Conservation (phyloP, 805 yeast genomes). For the Yarrowia alimentaria region DNA sequence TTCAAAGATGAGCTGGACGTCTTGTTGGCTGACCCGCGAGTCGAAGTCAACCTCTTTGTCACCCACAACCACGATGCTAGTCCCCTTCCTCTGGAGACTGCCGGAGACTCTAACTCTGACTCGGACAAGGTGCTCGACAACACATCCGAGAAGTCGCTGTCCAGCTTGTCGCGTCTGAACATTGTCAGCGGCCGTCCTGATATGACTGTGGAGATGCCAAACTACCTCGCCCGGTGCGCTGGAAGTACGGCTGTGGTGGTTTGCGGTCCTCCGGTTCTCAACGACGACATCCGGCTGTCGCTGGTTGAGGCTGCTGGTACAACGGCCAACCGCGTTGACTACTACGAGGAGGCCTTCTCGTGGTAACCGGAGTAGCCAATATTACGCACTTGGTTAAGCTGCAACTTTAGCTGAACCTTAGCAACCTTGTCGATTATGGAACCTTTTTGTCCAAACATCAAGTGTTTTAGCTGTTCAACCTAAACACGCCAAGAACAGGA, state of each 20-base stretch:
- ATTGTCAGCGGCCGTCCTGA: constrained; percentile 1
- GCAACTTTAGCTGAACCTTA: too few species aligned
- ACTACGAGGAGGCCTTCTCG: constrained; percentile 42
- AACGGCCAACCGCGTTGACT: constrained; percentile 35
- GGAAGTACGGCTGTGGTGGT: constrained; percentile 13
- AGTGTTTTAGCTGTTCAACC: too few species aligned
- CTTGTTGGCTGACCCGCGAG: constrained; percentile 35
- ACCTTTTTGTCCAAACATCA: too few species aligned
- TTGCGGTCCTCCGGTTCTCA: constrained; percentile 60
- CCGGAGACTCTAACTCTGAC: constrained; percentile 15
- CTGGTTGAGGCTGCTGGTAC: constrained; percentile 39
- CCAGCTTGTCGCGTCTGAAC: constrained; percentile 1
- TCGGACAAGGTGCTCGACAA: background rate
- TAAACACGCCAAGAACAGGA: too few species aligned
- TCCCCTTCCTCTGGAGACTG: too few species aligned
- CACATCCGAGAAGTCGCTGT: background rate
- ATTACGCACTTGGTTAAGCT: constrained; percentile 5
- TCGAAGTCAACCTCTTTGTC: constrained; percentile 33
- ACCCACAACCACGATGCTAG: constrained; percentile 22
- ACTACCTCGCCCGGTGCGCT: background rate
- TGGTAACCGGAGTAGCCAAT: constrained; percentile 35
- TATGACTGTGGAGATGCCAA: background rate
- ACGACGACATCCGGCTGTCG: constrained; percentile 52
- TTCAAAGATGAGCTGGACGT: constrained; percentile 44
- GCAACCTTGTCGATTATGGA: too few species aligned